A percentile compares a stretch with the other conserved stretches of the same genome.
Conservation (phyloP, 2,329 filamentous ascomycete species). For the Alternaria sp. region DNA sequence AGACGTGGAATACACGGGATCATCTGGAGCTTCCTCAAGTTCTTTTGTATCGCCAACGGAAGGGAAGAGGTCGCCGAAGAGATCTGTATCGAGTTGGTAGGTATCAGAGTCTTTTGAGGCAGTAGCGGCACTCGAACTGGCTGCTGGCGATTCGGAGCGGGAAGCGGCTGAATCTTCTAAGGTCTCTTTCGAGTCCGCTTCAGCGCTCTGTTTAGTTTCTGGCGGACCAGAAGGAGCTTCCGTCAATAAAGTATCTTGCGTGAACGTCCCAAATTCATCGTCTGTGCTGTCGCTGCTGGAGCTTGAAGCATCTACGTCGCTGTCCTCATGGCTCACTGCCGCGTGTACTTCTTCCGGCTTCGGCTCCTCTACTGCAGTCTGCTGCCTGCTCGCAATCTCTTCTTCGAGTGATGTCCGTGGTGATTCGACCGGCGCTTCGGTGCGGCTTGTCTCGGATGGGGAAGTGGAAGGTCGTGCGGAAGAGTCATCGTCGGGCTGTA, state of each 20-base stretch:
- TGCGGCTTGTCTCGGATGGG: slow-evolving; percentile 45
- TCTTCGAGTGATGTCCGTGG: slow-evolving; percentile 48
- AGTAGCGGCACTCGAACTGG: neutral
- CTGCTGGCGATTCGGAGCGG: neutral
- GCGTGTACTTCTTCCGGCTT: neutral
- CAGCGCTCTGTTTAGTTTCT: neutral
- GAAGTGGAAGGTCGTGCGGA: slow-evolving; percentile 46
- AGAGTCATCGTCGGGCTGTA: slow-evolving; percentile 34
- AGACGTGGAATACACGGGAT: slow-evolving; percentile 43
- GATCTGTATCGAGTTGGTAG: slow-evolving; percentile 20
- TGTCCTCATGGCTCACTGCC: neutral
- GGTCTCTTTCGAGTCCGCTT: neutral
- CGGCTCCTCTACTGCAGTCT: neutral
- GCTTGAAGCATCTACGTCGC: neutral
- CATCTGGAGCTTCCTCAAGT: slow-evolving; percentile 28
- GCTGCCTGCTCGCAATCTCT: slow-evolving; percentile 3
- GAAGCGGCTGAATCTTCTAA: neutral
- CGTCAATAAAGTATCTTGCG: slow-evolving; percentile 5
- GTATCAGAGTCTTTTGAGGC: neutral
- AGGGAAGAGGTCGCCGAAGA: slow-evolving; percentile 40
- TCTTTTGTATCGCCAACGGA: slow-evolving; percentile 4
- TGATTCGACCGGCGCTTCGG: slow-evolving; percentile 39
- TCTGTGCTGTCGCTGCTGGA: slow-evolving; percentile 6
- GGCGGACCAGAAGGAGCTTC: neutral
- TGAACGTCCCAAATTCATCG: slow-evolving; percentile 6